Conservation (phyloP, 129 eudicot genomes). For the Calendula officinalis region DNA sequence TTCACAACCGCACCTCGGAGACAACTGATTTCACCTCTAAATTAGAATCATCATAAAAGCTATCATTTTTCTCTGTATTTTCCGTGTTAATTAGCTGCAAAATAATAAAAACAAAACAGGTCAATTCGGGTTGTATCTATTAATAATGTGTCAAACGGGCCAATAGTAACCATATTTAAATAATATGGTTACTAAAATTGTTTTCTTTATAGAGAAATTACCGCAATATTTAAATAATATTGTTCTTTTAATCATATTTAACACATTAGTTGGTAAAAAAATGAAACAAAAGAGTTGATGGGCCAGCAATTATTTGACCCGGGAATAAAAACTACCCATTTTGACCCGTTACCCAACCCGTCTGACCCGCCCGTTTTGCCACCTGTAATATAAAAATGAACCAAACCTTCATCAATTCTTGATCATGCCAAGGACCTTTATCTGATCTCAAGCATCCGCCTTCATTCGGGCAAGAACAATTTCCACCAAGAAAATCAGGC, state of each 20-base stretch:
- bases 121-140: background rate
- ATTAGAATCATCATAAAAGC: constrained; percentile 59
- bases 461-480: constrained; percentile 67
- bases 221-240: no score
- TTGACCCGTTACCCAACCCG: background rate
- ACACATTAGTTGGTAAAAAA: background rate
- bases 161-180: background rate
- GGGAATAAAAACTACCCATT: background rate
- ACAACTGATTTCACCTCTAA: constrained; percentile 52
- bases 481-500: constrained; percentile 93
- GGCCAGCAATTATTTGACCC: background rate
- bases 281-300: background rate
- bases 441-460: constrained; percentile 89
- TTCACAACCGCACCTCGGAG: constrained; percentile 40
- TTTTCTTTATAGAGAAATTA: background rate
- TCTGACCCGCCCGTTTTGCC: background rate
- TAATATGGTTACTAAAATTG: no score
- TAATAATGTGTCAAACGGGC: background rate
- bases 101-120: background rate
- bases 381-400: constrained; percentile 8
- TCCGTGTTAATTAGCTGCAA: constrained; percentile 61
- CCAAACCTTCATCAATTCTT: constrained; percentile 74
- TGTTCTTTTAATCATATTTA: background rate
- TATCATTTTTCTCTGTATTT: constrained; percentile 42
- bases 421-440: constrained; percentile 97